Conservation (phyloP, 208 protist genomes). For the Leishmania tropica region DNA sequence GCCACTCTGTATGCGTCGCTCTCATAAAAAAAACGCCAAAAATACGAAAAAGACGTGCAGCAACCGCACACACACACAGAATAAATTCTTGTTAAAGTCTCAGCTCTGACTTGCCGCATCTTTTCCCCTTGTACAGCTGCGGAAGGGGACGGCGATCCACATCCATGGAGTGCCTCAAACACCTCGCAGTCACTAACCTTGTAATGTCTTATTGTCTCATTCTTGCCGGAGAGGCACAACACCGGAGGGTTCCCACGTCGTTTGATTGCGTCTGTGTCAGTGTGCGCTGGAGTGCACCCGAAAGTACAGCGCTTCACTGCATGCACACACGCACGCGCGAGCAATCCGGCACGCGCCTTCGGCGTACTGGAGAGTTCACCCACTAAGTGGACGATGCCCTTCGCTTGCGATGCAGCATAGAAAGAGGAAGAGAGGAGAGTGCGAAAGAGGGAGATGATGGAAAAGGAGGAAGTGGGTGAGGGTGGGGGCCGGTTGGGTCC, state of each 20-base stretch:
- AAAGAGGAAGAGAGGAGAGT: background rate
- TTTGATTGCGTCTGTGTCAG: background rate
- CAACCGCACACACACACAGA: background rate
- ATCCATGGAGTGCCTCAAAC: background rate
- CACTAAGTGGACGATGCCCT: background rate
- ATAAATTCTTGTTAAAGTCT: background rate
- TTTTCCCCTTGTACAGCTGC: background rate
- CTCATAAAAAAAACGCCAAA: background rate
- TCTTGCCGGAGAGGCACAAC: background rate
- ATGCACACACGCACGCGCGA: no score
- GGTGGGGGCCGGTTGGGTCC: no score
- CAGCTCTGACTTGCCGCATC: background rate
- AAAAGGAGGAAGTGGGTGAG: background rate
- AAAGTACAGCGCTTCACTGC: background rate
- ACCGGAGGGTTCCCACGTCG: background rate
- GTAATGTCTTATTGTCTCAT: background rate
- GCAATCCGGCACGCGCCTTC: background rate
- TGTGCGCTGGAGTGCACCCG: background rate
- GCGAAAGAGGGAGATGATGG: background rate
- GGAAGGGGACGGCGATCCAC: background rate
- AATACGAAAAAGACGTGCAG: background rate
- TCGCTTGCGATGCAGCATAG: background rate
- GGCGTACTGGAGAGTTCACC: background rate
- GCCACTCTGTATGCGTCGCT: background rate
- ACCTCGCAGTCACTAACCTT: background rate